These are phyloP conservation scores for Oryza brachyantha DNA, from an alignment of 176 grass and related monocot genomes.

Conservation along the genomic window DNA sequence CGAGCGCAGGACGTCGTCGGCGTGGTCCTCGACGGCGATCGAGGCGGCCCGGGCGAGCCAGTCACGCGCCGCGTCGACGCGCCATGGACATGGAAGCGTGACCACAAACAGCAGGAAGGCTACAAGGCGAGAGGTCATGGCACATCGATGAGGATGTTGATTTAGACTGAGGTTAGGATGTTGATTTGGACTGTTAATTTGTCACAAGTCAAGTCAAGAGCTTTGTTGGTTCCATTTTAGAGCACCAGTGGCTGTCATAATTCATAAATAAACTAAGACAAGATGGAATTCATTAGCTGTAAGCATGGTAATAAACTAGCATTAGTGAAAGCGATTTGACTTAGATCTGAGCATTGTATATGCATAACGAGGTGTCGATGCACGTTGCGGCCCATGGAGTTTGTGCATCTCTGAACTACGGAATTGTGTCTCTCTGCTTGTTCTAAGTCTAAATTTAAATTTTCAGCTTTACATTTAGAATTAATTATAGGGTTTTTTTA, in stretches of 20 bases:
- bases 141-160: neutral
- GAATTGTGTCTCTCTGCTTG: too few relatives aligned
- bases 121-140: neutral
- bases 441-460: too few relatives aligned
- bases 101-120: neutral
- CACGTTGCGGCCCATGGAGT: neutral
- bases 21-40: constrained; percentile 44
- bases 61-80: neutral
- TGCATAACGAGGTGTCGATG: neutral
- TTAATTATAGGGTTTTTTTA: too few relatives aligned
- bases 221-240: too few relatives aligned
- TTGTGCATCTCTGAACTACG: neutral
- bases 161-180: neutral
- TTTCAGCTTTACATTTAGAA: too few relatives aligned
- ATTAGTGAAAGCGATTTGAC: neutral
- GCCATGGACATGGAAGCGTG: neutral
- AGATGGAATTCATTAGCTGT: neutral
- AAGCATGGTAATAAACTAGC: neutral
- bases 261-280: neutral
- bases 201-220: constrained; percentile 7
- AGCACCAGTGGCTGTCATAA: too few relatives aligned
- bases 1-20: constrained; percentile 34
- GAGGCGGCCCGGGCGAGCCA: constrained; percentile 16
- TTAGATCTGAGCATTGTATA: neutral
- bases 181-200: neutral